A percentile compares a stretch with the other conserved stretches of the same genome.
Conservation (phyloP, 768 basidiomycete genomes). For the Russula lepida region DNA sequence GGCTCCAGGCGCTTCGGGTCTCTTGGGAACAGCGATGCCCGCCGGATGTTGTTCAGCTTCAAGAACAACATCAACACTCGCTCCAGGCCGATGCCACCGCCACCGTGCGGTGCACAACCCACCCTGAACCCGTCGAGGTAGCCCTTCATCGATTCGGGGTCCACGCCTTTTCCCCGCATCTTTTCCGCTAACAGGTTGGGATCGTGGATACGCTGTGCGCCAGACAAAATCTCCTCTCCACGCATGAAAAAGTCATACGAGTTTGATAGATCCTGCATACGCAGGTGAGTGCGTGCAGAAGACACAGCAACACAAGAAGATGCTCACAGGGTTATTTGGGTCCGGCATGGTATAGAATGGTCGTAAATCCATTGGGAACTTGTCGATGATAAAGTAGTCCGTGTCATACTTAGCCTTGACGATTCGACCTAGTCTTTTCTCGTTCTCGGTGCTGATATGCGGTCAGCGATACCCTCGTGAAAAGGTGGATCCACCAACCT, state of each 20-base stretch:
- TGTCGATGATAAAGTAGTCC: constrained; percentile 99
- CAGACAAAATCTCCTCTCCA: constrained; percentile 96
- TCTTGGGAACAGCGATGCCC: constrained; percentile 90
- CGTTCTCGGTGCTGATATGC: constrained; percentile 75
- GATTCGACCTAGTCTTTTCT: constrained; percentile 84
- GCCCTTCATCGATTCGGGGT: constrained; percentile 83
- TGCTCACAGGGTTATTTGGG: constrained; percentile 71
- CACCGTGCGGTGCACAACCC: constrained; percentile 94
- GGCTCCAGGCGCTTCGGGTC: constrained; percentile 94
- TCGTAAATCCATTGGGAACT: constrained; percentile 91
- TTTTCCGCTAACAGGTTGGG: constrained; percentile 69
- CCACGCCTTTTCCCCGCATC: constrained; percentile 82
- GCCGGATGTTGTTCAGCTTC: constrained; percentile 90
- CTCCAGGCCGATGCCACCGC: constrained; percentile 92
- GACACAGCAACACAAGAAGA: neutral
- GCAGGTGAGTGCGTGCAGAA: neutral
- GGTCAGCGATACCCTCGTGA: constrained; percentile 2
- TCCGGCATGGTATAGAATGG: constrained; percentile 99
- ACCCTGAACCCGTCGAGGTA: constrained; percentile 94
- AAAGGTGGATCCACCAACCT: constrained; percentile 41
- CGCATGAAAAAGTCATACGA: constrained; percentile 99
- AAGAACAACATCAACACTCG: constrained; percentile 97
- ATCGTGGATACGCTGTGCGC: constrained; percentile 96
- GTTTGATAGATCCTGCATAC: constrained; percentile 75
- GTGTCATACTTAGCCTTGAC: constrained; percentile 92